Percentiles rank a stretch among this genome's conserved stretches.
Conservation (phyloP, 495 filamentous ascomycete species). For the Rhizodiscina lignyota region DNA sequence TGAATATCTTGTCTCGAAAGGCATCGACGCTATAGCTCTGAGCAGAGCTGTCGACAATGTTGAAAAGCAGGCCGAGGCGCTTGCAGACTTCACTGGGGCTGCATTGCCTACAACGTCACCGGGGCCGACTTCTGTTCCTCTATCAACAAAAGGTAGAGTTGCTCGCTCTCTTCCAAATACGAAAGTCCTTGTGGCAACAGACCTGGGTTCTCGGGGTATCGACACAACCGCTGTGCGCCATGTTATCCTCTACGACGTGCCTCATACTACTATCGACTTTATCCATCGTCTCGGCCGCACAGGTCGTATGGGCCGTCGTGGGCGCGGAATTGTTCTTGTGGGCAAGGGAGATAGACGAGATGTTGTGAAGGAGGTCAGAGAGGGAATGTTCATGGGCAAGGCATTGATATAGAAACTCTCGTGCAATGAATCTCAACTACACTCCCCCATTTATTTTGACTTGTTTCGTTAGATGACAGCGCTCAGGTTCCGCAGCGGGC, state of each 20-base stretch:
- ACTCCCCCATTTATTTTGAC: too few relatives aligned
- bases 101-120: background rate
- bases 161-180: conserved; percentile 41
- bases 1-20: conserved; percentile 62
- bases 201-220: conserved; percentile 81
- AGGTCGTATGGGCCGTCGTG: conserved; percentile 82
- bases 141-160: background rate
- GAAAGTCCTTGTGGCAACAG: conserved; percentile 85
- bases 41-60: conserved; percentile 28
- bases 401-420: conserved; percentile 80
- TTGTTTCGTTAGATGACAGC: too few relatives aligned
- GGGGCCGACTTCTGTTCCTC: background rate
- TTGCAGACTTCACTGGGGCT: conserved; percentile 58
- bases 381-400: conserved; percentile 84
- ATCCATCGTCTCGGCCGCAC: conserved; percentile 87
- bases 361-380: conserved; percentile 77
- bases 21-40: conserved; percentile 71
- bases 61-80: conserved; percentile 40
- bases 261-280: conserved; percentile 90
- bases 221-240: conserved; percentile 86
- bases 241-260: conserved; percentile 87
- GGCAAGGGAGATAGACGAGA: conserved; percentile 80
- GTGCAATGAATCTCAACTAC: too few relatives aligned
- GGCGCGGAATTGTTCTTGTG: conserved; percentile 75
- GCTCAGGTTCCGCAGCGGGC: too few relatives aligned